Percentiles rank a stretch among this genome's conserved stretches.
phyloP scores from a whole-genome alignment of 805 yeast genomes.

The Yarrowia osloensis region DNA sequence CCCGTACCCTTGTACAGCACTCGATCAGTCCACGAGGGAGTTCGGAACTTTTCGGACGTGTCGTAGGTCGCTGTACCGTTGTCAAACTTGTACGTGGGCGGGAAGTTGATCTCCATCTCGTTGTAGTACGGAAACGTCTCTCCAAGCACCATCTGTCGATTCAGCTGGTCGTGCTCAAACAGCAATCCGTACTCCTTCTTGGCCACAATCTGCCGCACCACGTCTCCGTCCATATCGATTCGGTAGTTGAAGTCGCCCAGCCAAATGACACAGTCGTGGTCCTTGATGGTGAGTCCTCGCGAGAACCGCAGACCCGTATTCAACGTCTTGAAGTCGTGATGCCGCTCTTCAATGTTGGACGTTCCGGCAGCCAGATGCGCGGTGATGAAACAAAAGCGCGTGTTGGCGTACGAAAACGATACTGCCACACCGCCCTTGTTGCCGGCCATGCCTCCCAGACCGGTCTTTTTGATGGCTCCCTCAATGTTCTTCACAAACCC shows the following conservation, averaged over 20 bases:
- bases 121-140: constrained; percentile 73
- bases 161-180: constrained; percentile 75
- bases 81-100: constrained; percentile 94
- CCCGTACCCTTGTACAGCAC: constrained; percentile 64
- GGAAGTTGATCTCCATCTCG: constrained; percentile 75
- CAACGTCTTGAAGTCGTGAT: constrained; percentile 77
- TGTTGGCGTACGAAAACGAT: constrained; percentile 76
- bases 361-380: constrained; percentile 95
- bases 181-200: constrained; percentile 52
- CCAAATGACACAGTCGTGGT: constrained; percentile 90
- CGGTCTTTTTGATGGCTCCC: constrained; percentile 94
- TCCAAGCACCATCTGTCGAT: constrained; percentile 67
- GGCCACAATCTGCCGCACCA: constrained; percentile 60
- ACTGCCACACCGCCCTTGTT: constrained; percentile 97
- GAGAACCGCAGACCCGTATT: constrained; percentile 75
- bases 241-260: constrained; percentile 93
- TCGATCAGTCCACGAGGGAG: constrained; percentile 98
- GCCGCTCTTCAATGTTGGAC: constrained; percentile 77
- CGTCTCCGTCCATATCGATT: constrained; percentile 67
- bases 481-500: constrained; percentile 74
- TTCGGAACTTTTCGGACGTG: constrained; percentile 85
- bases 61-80: constrained; percentile 82
- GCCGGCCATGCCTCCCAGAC: constrained; percentile 95
- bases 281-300: constrained; percentile 71
- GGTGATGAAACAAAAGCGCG: constrained; percentile 80